Base-by-base conservation (phyloP, 1,139 yeast species). In the Zygosaccharomyces sapae region DNA sequence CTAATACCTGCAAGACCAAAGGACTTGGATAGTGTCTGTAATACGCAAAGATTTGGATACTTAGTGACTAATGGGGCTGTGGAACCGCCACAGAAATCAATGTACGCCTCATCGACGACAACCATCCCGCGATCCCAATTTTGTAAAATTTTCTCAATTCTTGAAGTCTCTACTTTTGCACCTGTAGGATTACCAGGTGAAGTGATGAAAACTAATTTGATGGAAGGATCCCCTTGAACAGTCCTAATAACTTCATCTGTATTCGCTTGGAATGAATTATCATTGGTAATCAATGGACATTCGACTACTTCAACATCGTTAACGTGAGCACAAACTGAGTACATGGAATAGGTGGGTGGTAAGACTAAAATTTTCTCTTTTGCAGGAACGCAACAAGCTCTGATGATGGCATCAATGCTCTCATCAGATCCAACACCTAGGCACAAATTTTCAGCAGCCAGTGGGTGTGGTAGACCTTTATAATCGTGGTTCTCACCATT, bases 131-230 rank as follows among this genome's bases (percentile, higher is more conserved):
- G 81, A 16, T 51, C 47, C 84, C 89, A 83, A 48, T 73, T 71
- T 10, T 72, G 63, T 46, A 87, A 68, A 22, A 92, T 66, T 42
- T 71, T 67, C 41, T 78, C 69, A 18, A 92, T 69, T 24, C 70
- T 68, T 0, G 65, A 67, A 6, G 75, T 72, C 24, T 75, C 72
- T 35, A 92, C 66, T 43, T 80, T 69, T 34, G 80, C 76, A 3
- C 85, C 97, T 0, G 98, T 92, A 30, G 98, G 98, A 65, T 92
- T 92, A 25, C 98, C 98, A n/a, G 98, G 98, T 1, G 97, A 86
- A n/a, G 97, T 90, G 53, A 90, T 70, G 64, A 88, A 90, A 1
- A 85, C 73, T 49, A 92, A 66, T 61, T 88, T 90, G 56, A 90
- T 83, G 7, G 68, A 47, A 0, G 80, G 66, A 56, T 90, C 96